Evolutionary conservation across 495 filamentous ascomycete genomes (phyloP), one percentile per base, ranked within the genome.

Genomic region (Penicillium chermesinum): DNA sequence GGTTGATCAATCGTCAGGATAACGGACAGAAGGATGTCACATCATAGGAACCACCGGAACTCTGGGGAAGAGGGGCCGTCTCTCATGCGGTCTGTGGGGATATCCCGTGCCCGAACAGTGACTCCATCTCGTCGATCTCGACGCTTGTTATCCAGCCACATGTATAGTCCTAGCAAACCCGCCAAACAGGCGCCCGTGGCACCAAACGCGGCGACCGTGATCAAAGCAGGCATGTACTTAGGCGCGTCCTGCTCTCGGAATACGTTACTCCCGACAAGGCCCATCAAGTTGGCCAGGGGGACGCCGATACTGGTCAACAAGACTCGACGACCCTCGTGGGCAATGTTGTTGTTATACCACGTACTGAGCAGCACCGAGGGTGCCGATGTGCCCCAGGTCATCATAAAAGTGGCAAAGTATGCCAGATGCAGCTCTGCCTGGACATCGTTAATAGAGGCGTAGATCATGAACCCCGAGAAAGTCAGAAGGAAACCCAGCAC

Each of bases 291-390:
- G 14, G 85, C 84, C 22, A 87, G 52, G 0, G 85, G 84, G 0
- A 89, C 85, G 9, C 81, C 83, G 10, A 89, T 70, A 32, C 81
- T 82, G 0, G 84, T 88, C 16, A 88, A 62, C 0, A 80, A 69
- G 3, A 88, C 71, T 10, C 86, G 81, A 10, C 78, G 76, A 10
- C 81, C 80, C 62, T 89, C 86, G 53, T 88, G 75, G 0, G 85
- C 82, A 20, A 84, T 77, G 47, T 90, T 90, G 66, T 90, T 90
- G 54, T 85, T 87, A 61, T 86, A 86, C 84, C 81, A 83, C 17
- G 61, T 63, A 38, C 70, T 68, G 16, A 77, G 54, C n/a, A 77
- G 53, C 3, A 77, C 73, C 1, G 70, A 74, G 1, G 72, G 74
- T 1, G 73, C 73, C 5, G 65, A 73, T 1, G 74, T 76, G 8